phyloP scores from a whole-genome alignment of 441 rosid genomes.

The Adansonia madagascariensis region DNA sequence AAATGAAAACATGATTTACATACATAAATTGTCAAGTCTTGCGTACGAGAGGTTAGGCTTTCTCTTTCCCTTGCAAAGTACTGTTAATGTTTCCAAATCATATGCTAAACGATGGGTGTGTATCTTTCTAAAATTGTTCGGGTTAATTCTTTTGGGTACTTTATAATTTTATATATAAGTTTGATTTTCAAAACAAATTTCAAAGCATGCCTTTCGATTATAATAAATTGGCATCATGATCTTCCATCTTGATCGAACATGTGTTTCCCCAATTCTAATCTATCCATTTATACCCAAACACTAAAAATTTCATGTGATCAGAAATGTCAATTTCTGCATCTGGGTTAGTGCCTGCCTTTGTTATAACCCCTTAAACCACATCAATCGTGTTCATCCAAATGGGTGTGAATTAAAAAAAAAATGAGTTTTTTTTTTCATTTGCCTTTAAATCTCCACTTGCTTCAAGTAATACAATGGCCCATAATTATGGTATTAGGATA shows the following conservation, averaged over 20 bases:
- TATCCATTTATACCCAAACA: not conserved
- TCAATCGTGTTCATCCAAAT: not conserved
- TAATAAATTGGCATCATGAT: not conserved
- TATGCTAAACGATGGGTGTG: not conserved
- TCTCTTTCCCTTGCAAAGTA: constrained; percentile 11
- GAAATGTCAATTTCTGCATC: not conserved
- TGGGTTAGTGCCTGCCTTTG: not conserved
- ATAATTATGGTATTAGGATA: not conserved
- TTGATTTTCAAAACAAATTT: not conserved
- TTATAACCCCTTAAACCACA: not conserved
- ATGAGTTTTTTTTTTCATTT: no score
- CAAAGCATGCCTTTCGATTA: not conserved
- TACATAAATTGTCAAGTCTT: no score
- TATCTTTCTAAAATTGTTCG: not conserved
- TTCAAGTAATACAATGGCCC: not conserved
- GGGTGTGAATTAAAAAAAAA: not conserved
- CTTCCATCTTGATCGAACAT: not conserved
- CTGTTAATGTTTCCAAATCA: constrained; percentile 1
- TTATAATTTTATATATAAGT: no score
- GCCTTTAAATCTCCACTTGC: not conserved
- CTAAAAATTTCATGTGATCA: not conserved
- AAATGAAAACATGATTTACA: not conserved
- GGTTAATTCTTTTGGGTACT: no score
- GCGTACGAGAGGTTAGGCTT: not conserved
- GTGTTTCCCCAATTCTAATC: not conserved